Evolutionary conservation across 2,329 filamentous ascomycete genomes (phyloP).

Genomic region (Colletotrichum neosansevieriae): DNA sequence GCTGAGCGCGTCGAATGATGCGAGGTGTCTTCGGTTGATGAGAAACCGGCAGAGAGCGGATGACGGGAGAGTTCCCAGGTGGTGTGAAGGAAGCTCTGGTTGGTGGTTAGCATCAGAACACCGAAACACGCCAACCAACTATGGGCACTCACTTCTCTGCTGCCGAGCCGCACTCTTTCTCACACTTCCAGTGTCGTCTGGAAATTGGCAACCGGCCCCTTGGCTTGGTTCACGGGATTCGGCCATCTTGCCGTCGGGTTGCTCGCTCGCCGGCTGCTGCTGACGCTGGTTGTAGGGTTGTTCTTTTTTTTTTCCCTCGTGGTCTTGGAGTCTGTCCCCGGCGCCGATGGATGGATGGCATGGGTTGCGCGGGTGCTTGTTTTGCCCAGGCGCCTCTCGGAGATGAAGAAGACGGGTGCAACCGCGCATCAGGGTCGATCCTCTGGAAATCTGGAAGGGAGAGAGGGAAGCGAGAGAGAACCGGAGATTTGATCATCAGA

Average conservation of each 20-base stretch:
- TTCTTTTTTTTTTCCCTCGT: not conserved
- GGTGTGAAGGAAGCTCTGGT: not conserved
- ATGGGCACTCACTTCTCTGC: not conserved
- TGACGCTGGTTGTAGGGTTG: not conserved
- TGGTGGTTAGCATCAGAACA: slow-evolving; percentile 3
- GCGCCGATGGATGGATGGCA: not conserved
- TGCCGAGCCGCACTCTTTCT: not conserved
- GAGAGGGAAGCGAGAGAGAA: not conserved
- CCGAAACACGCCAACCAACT: not conserved
- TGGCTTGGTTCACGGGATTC: not conserved
- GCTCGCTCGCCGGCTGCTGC: not conserved
- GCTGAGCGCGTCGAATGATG: not conserved
- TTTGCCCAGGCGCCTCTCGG: slow-evolving; percentile 3
- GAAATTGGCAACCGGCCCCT: not conserved
- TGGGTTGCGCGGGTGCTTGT: not conserved
- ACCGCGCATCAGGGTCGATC: not conserved
- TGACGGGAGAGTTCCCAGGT: not conserved
- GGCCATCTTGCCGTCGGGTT: not conserved
- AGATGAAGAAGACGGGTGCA: not conserved
- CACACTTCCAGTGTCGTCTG: not conserved
- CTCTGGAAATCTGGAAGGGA: not conserved
- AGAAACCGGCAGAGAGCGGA: not conserved
- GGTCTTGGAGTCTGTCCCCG: not conserved
- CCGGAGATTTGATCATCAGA: slow-evolving; percentile 6
- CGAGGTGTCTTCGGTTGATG: not conserved